A percentile compares a stretch with the other conserved stretches of the same genome.
Evolutionary conservation across 495 filamentous ascomycete genomes (phyloP).

Genomic region (Annulohypoxylon moriforme): DNA sequence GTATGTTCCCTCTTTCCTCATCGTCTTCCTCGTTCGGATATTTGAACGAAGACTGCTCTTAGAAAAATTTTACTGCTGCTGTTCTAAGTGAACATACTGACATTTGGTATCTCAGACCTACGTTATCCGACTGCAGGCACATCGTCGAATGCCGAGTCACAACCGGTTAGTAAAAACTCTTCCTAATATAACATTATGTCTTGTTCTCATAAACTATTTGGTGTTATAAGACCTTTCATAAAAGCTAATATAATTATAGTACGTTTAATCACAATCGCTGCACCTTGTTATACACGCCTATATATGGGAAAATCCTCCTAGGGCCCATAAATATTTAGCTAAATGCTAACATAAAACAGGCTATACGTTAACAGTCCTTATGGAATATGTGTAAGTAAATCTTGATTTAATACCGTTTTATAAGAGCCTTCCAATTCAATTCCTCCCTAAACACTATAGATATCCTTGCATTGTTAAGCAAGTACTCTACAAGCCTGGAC

Average conservation of each 20-base stretch:
- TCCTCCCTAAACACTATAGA: too few relatives aligned
- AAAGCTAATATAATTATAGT: constrained; percentile 24
- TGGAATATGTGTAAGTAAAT: constrained; percentile 62
- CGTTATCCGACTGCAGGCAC: constrained; percentile 86
- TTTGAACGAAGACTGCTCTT: neutral
- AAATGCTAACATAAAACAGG: constrained; percentile 22
- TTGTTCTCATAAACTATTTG: neutral
- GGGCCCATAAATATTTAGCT: neutral
- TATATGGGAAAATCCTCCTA: neutral
- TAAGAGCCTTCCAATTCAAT: too few relatives aligned
- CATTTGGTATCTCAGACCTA: constrained; percentile 57
- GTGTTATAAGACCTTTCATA: neutral
- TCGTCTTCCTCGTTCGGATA: neutral
- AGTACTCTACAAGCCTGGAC: too few relatives aligned
- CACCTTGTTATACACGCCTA: neutral
- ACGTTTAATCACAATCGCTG: constrained; percentile 5
- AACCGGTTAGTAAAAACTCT: constrained; percentile 58
- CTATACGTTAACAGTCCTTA: constrained; percentile 91
- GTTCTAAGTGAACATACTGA: neutral
- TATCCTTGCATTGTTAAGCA: too few relatives aligned
- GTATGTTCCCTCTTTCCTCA: constrained; percentile 13
- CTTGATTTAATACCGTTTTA: too few relatives aligned
- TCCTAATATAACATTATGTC: neutral
- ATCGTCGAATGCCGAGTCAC: constrained; percentile 76
- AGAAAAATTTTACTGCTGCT: neutral